A percentile compares a stretch with the other conserved stretches of the same genome.
phyloP scores from a whole-genome alignment of 2,329 filamentous ascomycete species.

The Saccharata proteae region DNA sequence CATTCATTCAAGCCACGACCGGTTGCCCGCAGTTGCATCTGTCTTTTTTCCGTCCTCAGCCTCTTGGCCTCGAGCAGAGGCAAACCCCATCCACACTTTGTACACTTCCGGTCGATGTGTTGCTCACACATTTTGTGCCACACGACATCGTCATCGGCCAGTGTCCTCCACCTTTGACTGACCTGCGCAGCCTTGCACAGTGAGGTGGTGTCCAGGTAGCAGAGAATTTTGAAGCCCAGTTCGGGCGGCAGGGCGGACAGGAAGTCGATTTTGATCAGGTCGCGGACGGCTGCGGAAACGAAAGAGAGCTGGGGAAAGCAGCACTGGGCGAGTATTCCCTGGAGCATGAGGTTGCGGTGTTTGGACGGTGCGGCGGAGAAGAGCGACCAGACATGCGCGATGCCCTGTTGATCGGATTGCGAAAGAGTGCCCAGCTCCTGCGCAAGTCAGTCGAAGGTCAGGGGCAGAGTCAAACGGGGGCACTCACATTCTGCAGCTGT shows the following conservation, averaged over 20 bases:
- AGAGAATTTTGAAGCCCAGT: slow-evolving; percentile 85
- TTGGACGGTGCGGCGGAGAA: slow-evolving; percentile 93
- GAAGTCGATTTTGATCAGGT: slow-evolving; percentile 97
- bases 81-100: slow-evolving; percentile 89
- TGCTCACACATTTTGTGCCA: slow-evolving; percentile 99
- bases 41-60: slow-evolving; percentile 73
- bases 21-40: slow-evolving; percentile 60
- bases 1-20: slow-evolving; percentile 44
- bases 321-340: slow-evolving; percentile 90
- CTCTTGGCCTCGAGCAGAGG: slow-evolving; percentile 82
- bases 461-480: slow-evolving; percentile 5
- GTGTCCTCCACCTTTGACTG: slow-evolving; percentile 70
- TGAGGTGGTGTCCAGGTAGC: slow-evolving; percentile 83
- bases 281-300: slow-evolving; percentile 78
- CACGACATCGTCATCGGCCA: slow-evolving; percentile 95
- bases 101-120: slow-evolving; percentile 87
- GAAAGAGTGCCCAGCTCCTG: slow-evolving; percentile 74
- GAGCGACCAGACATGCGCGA: slow-evolving; percentile 93
- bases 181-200: slow-evolving; percentile 95
- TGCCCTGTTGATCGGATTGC: slow-evolving; percentile 80
- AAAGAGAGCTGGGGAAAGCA: slow-evolving; percentile 96
- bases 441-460: slow-evolving; percentile 13
- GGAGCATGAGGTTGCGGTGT: slow-evolving; percentile 90
- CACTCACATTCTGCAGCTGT: slow-evolving; percentile 69
- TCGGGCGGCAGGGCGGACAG: slow-evolving; percentile 78